Evolutionary conservation across 495 filamentous ascomycete genomes (phyloP), one percentile per base, ranked within the genome.

Genomic region (Neurospora sp.): DNA sequence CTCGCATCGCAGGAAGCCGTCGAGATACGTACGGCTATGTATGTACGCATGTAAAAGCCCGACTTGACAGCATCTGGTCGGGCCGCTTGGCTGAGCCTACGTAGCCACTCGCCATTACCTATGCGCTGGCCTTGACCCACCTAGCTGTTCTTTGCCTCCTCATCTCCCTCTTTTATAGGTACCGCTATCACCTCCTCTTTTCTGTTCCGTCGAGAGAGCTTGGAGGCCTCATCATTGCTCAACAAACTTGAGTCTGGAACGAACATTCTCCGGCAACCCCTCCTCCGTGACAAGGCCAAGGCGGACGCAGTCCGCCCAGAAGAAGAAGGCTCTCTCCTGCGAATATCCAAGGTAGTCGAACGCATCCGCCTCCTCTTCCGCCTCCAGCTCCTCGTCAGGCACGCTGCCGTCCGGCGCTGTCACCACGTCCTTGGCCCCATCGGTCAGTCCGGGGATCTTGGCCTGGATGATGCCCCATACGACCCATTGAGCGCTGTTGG

Each of bases 391-490:
- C 41, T 79, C 78, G n/a, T 74, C 73, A n/a, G 70, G 75, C 54
- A 71, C 74, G 16, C 60, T 54, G 18, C 18, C 44, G 6, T 72
- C 72, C 12, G 60, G 54, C 39, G 60, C 39, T 27, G 72, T 70
- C 1, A 69, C 75, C 12, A 70, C 77, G 27, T 78, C 71, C 3
- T 76, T 77, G 7, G n/a, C 70, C 12, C 9, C 74, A 10, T 77
- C 42, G 35, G 84, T 81, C 66, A 85, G 76, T 5, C 89, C 93
- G 0, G 92, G 87, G 7, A 93, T 85, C 79, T 95, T 95, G 37
- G 96, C 95, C 84, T 98, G 96, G 71, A 98, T 91, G 69, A 98
- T 93, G 38, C 96, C 96, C 96, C 96, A 99, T 2, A 93, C 92
- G 37, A 94, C 90, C 96, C 96, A 99, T 80, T 94, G 91, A 3